phyloP scores from a whole-genome alignment of 495 filamentous ascomycete species.

The Penicillium ucsense region DNA sequence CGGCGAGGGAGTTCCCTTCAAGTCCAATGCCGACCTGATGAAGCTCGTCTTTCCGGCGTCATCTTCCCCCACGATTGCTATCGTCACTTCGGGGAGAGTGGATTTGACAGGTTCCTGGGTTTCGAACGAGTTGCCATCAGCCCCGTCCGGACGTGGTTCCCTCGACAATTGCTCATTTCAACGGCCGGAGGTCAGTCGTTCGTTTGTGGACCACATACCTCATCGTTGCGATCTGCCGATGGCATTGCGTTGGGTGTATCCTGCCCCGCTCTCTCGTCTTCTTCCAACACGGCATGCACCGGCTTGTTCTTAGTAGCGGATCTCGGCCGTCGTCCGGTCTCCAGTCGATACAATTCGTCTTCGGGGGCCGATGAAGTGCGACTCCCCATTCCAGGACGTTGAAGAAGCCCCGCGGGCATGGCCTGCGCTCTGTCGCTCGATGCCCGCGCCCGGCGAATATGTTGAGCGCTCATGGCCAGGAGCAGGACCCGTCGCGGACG shows the following conservation, averaged over 20 bases:
- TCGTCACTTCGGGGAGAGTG: constrained; percentile 53
- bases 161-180: too few species aligned
- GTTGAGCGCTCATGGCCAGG: constrained; percentile 6
- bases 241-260: constrained; percentile 6
- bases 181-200: too few species aligned
- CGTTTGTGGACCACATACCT: constrained; percentile 13
- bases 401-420: constrained; percentile 12
- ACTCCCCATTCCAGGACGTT: constrained; percentile 22
- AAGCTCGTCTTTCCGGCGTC: constrained; percentile 87
- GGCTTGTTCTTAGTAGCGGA: constrained; percentile 9
- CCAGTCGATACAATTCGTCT: constrained; percentile 21
- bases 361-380: constrained; percentile 29
- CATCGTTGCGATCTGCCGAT: constrained; percentile 12
- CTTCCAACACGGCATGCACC: constrained; percentile 21
- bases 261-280: constrained; percentile 19
- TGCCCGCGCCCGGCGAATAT: constrained; percentile 20
- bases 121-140: constrained; percentile 8
- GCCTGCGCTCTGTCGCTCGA: constrained; percentile 25
- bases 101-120: constrained; percentile 18
- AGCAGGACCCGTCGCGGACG: not conserved
- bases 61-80: constrained; percentile 73
- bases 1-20: constrained; percentile 49
- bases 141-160: not conserved
- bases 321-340: constrained; percentile 13
- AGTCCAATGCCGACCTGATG: constrained; percentile 67